Base-by-base conservation (phyloP, 352 stramenopile genomes). In the Peronospora belbahrii region DNA sequence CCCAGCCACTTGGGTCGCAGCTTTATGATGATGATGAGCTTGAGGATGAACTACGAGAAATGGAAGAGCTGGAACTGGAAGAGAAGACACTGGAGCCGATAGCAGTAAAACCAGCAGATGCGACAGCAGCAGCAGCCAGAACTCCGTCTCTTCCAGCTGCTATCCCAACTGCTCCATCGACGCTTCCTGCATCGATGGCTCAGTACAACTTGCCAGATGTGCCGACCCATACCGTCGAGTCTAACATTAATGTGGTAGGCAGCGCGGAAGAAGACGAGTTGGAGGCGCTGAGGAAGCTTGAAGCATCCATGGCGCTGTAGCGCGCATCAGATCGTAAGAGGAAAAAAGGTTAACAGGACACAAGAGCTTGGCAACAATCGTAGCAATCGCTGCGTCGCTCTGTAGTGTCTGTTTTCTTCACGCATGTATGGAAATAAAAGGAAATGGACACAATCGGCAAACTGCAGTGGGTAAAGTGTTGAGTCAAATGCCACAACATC, bases 1-100 rank as follows among this genome's bases (percentile, higher is more conserved):
- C 88, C 23, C 85, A 97, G 60, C 87, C 92, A n/a, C 74, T 97
- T 0, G 88, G 95, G 53, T 83, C 87, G n/a, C 65, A 96, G 14
- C 65, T 97, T 27, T 88, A 84, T 52, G 66, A 92, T 44, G 95
- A 98, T 51, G 93, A 98, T 55, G 95, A 98, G 54, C 70, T 98
- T 4, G 80, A 97, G 60, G 83, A 85, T 35, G 93, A 98, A 56
- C 75, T 98, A 39, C 72, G 94, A 36, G 81, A 91, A 54, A 81
- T 98, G 70, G 85, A 96, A 56, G 88, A 94, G 47, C 71, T 93
- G 10, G 88, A 95, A 59, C 74, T 97, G 22, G 89, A 97, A 50
- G 87, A 88, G 32, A 80, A 96, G 60, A 65, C 92, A 40, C 59
- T 97, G 4, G 42, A 72, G 40, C 59, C 63, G 4, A 35, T 65